phyloP scores from a whole-genome alignment of 768 basidiomycete genomes.

The Boletus edulis region DNA sequence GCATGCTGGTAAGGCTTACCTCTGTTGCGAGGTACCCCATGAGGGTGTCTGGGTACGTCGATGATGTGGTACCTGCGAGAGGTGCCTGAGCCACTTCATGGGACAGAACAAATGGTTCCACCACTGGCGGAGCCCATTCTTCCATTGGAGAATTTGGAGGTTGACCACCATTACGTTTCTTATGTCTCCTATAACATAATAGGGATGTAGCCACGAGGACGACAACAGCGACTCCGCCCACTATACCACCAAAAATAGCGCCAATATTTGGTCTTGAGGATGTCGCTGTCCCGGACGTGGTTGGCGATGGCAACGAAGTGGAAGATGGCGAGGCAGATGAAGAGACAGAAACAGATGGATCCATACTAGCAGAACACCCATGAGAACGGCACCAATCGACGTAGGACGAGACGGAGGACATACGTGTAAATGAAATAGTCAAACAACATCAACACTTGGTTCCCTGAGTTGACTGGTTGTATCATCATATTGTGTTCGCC shows the following conservation, averaged over 20 bases:
- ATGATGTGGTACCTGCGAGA: no score
- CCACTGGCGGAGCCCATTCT: no score
- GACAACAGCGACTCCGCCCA: constrained; percentile 4
- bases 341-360: background rate
- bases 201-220: background rate
- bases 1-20: no score
- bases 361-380: constrained; percentile 1
- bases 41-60: no score
- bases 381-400: background rate
- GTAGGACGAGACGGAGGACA: background rate
- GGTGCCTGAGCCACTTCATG: background rate
- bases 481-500: constrained; percentile 11
- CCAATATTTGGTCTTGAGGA: constrained; percentile 3
- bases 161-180: background rate
- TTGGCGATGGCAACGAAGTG: background rate
- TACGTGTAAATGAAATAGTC: constrained; percentile 21
- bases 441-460: constrained; percentile 8
- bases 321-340: background rate
- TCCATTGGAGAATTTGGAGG: background rate
- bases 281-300: background rate
- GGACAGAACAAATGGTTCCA: constrained; percentile 4
- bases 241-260: background rate
- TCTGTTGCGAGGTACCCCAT: no score
- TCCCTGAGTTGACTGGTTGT: background rate
- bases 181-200: constrained; percentile 4